phyloP scores from a whole-genome alignment of 2,329 filamentous ascomycete genomes.

The Davidsoniella eucalypti region DNA sequence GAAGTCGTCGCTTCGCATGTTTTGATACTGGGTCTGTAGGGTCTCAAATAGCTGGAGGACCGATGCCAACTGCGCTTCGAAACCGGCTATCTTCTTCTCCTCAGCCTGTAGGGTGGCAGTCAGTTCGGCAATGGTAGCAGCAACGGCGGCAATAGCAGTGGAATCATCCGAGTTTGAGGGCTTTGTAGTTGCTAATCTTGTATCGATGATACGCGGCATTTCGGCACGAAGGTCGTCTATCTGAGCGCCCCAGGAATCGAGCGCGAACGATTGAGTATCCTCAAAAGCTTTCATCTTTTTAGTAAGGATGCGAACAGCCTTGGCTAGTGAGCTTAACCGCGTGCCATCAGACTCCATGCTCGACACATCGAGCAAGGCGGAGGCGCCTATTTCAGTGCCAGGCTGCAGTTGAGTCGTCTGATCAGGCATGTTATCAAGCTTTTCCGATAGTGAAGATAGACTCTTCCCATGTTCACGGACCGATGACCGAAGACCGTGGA shows the following conservation, averaged over 20 bases:
- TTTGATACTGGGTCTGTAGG: conserved; percentile 4
- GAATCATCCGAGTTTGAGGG: not conserved
- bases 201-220: conserved; percentile 1
- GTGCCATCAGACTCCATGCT: not conserved
- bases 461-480: too few species aligned
- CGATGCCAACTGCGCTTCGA: not conserved
- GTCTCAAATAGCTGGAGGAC: conserved; percentile 1
- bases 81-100: not conserved
- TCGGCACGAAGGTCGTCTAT: conserved; percentile 4
- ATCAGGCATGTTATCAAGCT: too few species aligned
- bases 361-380: too few species aligned
- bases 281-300: conserved; percentile 7
- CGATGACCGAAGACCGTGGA: too few species aligned
- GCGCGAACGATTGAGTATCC: conserved; percentile 2
- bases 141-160: not conserved
- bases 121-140: not conserved
- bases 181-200: not conserved
- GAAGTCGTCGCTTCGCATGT: conserved; percentile 5
- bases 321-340: not conserved
- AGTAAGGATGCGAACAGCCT: not conserved
- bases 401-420: too few species aligned
- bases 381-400: too few species aligned
- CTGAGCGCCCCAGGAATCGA: conserved; percentile 4
- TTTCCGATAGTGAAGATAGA: too few species aligned
- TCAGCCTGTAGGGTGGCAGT: not conserved